Evolutionary conservation across 257 asterid species (phyloP), one percentile per base, ranked within the genome.

Genomic region (Fraxinus quadrangulata): DNA sequence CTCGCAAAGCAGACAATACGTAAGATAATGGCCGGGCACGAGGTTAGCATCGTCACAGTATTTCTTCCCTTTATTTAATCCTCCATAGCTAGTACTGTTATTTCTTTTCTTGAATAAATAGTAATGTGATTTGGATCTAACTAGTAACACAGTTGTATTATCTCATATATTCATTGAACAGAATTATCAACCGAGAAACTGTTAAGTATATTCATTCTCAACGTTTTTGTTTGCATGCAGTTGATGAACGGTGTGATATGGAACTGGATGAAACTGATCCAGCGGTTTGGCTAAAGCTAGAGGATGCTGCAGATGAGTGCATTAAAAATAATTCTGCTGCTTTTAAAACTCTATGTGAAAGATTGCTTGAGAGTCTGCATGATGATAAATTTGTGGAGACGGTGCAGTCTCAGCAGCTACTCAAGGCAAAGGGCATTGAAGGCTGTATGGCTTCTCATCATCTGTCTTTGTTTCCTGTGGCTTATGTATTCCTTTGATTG

Each of bases 201-300:
- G 45, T 40, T 30, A 4, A 16, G 11, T 11, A 5, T 70, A 36
- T 34, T 19, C 33, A 37, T 78, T 75, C 69, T 70, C 69, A 75
- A 80, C 17, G 33, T 67, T 78, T 76, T 71, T 71, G 37, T 59
- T 73, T 81, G 79, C 34, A 24, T 23, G 69, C 92, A 96, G 99
- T 96, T 77, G 98, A 96, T 73, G 99, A 96, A 78, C 96, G 98
- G 21, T 93, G 98, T 86, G 98, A 84, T 72, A 96, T 96, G 99
- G 99, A 93, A 90, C 88, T 96, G 70, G 99, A 96, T 85, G 99
- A 96, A 82, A 96, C 99, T 74, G 98, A 96, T 81, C 99, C 99
- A 26, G 86, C 96, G 0, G 74, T 89, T 80, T 96, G 98, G 99
- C 80, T 86, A 72, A 96, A 89, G 86, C 84, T 96, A 70, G 99